These are phyloP conservation scores for Stereum hirsutum DNA, from an alignment of 1,284 basidiomycete species.

Conservation along the genomic window DNA sequence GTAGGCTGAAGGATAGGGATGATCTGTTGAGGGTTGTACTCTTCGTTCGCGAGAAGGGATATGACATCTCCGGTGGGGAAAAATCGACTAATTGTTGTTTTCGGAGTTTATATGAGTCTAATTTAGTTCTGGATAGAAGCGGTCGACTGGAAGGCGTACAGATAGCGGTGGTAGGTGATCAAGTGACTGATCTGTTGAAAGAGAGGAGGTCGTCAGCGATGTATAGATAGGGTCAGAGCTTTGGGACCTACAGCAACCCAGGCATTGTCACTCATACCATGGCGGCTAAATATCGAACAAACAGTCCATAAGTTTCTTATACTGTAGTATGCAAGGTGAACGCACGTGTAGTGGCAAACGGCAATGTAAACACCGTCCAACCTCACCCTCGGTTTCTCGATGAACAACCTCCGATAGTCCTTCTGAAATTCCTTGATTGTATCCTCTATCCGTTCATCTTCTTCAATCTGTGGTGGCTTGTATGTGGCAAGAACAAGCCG, in stretches of 20 bases:
- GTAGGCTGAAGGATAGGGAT: constrained; percentile 73
- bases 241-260: constrained; percentile 66
- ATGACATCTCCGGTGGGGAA: constrained; percentile 82
- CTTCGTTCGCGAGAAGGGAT: constrained; percentile 82
- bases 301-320: constrained; percentile 1
- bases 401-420: constrained; percentile 68
- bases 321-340: constrained; percentile 11
- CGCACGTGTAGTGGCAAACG: constrained; percentile 79
- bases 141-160: constrained; percentile 36
- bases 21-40: constrained; percentile 60
- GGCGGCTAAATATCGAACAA: constrained; percentile 38
- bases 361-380: constrained; percentile 87
- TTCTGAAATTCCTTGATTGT: constrained; percentile 39
- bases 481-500: constrained; percentile 50
- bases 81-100: constrained; percentile 59
- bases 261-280: constrained; percentile 68
- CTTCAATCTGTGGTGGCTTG: constrained; percentile 60
- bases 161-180: constrained; percentile 77
- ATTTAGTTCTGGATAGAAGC: background rate
- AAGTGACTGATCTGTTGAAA: constrained; percentile 67
- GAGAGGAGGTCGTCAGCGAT: constrained; percentile 1
- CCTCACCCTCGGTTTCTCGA: constrained; percentile 78
- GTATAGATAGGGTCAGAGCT: constrained; percentile 2
- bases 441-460: constrained; percentile 32
- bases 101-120: background rate